Conservation (phyloP, 1,284 basidiomycete genomes). For the Cerrena zonata region DNA sequence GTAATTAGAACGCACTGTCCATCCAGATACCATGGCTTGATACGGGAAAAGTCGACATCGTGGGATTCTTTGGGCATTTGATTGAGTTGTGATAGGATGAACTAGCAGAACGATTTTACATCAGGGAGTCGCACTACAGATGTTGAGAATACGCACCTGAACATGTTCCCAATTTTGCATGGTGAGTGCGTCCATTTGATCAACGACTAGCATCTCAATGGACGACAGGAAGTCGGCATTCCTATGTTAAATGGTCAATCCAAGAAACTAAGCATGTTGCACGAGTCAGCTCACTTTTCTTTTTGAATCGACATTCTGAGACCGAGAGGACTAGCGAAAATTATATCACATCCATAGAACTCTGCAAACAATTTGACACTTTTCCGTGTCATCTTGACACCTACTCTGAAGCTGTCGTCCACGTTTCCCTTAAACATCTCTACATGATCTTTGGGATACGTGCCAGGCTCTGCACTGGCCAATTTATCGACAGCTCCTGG, state of each 20-base stretch:
- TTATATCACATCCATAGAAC: constrained; percentile 87
- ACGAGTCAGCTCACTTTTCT: constrained; percentile 63
- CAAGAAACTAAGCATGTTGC: not conserved
- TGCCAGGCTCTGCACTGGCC: constrained; percentile 61
- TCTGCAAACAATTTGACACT: constrained; percentile 82
- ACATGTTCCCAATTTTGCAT: constrained; percentile 99
- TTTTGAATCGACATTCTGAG: constrained; percentile 90
- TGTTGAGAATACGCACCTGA: constrained; percentile 48
- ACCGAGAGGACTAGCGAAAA: constrained; percentile 90
- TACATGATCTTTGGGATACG: constrained; percentile 85
- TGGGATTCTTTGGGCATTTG: constrained; percentile 87
- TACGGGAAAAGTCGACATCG: constrained; percentile 91
- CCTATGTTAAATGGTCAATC: constrained; percentile 31
- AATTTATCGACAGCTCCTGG: constrained; percentile 80
- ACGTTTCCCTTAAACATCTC: constrained; percentile 95
- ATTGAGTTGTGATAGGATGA: constrained; percentile 81
- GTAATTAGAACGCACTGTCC: constrained; percentile 61
- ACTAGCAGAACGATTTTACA: constrained; percentile 41
- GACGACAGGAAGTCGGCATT: constrained; percentile 87
- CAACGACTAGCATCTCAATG: constrained; percentile 88
- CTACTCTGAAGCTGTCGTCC: constrained; percentile 91
- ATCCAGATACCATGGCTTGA: constrained; percentile 97
- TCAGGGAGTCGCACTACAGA: constrained; percentile 1
- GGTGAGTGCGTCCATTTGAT: constrained; percentile 86
- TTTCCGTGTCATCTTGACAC: constrained; percentile 89